Evolutionary conservation across 1,284 basidiomycete species (phyloP).

Genomic region (Fereydounia khargensis): DNA sequence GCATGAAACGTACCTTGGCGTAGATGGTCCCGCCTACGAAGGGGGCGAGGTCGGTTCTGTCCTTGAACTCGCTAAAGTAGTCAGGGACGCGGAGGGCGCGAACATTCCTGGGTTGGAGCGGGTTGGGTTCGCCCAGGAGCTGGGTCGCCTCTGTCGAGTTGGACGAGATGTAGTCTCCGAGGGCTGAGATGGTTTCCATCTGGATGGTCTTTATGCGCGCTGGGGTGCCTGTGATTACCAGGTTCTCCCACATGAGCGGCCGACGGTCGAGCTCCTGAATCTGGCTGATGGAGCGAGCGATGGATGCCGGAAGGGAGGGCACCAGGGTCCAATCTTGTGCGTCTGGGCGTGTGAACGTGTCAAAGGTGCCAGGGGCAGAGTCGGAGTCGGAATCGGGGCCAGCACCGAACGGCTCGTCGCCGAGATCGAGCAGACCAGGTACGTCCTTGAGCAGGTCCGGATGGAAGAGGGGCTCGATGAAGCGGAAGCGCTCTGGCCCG

Average conservation of each 20-base stretch:
- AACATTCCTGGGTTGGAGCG: constrained; percentile 44
- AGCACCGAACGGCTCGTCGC: constrained; percentile 31
- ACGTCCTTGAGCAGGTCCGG: constrained; percentile 42
- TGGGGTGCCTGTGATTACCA: constrained; percentile 47
- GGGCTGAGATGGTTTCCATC: constrained; percentile 31
- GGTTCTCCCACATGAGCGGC: constrained; percentile 47
- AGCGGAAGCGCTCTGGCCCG: constrained; percentile 38
- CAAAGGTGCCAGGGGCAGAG: constrained; percentile 6
- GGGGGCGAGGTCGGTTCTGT: constrained; percentile 48
- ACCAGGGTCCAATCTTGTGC: constrained; percentile 10
- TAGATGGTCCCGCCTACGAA: constrained; percentile 55
- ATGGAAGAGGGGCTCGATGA: constrained; percentile 45
- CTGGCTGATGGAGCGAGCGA: constrained; percentile 24
- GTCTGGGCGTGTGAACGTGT: neutral
- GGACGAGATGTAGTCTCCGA: constrained; percentile 25
- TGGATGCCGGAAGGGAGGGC: constrained; percentile 32
- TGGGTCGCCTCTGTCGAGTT: constrained; percentile 41
- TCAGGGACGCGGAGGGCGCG: constrained; percentile 50
- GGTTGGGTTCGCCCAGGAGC: constrained; percentile 43
- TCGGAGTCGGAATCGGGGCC: constrained; percentile 11
- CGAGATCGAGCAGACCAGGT: constrained; percentile 14
- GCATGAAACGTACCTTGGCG: constrained; percentile 28
- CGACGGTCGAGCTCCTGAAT: constrained; percentile 43
- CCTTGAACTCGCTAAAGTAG: constrained; percentile 56
- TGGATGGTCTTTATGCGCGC: constrained; percentile 39